Base-by-base conservation (phyloP, 768 basidiomycete species). In the Tylopilus vinaceipallidus region DNA sequence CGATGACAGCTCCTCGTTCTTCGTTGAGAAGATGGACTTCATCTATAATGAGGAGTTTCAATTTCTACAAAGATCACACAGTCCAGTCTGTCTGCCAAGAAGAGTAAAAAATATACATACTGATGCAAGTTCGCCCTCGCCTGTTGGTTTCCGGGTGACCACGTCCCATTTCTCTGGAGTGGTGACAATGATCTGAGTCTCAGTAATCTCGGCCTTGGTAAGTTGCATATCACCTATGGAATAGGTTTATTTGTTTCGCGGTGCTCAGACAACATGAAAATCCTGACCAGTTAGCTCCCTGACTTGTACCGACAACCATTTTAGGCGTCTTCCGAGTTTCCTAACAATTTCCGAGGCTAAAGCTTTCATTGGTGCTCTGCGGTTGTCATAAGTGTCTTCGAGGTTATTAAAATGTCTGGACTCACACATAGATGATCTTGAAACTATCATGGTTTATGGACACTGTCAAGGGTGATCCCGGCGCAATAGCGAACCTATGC, bases 121-220 rank as follows among this genome's bases (percentile, higher is more conserved):
- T 43, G 91, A 87, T 29, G 91, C 91, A n/a, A 98, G 74, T 65
- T 98, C 95, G 12, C 94, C 95, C 71, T 98, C 97, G 8, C 95
- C 94, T 1, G 89, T 93, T 1, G 95, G 93, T 65, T 97, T 98
- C 53, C 97, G 75, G 9, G 97, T 99, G 3, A 99, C 97, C 0
- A 99, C 97, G 58, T 98, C 97, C 97, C 97, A 99, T 68, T 99
- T 99, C 67, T 99, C 97, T 0, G 97, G 97, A 1, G 97, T 99
- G 2, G 97, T 99, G 7, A 99, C 94, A 50, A 99, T 98, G 38
- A 99, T 86, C 63, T 98, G 95, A 10, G 97, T 98, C 67, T 88
- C 84, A 1, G 88, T 87, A 52, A 99, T 94, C 71, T 98, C 95
- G 32, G 83, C 78, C 67, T 89, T 88, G 14, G 97, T 92, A 66